phyloP scores from a whole-genome alignment of 106 monocot species.

The Dendrobium catenatum region DNA sequence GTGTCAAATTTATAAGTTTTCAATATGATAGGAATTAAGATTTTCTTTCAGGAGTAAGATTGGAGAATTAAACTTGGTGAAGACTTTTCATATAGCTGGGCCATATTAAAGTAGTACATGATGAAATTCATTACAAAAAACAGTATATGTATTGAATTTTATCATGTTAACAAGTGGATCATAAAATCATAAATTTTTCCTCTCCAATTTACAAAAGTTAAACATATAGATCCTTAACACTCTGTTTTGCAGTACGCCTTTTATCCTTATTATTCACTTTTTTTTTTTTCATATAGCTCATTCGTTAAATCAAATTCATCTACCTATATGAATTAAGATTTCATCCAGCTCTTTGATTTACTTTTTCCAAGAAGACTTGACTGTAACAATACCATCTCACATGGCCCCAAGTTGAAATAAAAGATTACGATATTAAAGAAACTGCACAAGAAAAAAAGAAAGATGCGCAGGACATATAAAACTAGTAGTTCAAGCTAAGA shows the following conservation, averaged over 20 bases:
- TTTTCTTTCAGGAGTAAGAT: too few relatives aligned
- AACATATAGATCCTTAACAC: background rate
- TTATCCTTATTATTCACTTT: background rate
- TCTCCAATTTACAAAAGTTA: background rate
- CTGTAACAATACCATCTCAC: background rate
- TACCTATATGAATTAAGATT: background rate
- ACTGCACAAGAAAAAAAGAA: too few relatives aligned
- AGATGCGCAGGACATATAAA: background rate
- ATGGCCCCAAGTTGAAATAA: background rate
- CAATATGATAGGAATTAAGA: too few relatives aligned
- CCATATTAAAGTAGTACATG: too few relatives aligned
- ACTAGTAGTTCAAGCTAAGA: background rate
- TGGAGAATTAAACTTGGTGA: too few relatives aligned
- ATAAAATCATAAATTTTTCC: background rate
- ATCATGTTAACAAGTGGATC: background rate
- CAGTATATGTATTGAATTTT: background rate
- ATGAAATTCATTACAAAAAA: background rate
- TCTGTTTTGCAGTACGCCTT: background rate
- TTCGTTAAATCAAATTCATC: background rate
- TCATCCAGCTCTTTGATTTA: background rate
- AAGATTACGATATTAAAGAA: too few relatives aligned
- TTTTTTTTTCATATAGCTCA: background rate
- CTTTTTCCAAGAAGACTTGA: background rate
- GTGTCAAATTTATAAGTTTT: background rate
- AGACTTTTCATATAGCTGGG: too few relatives aligned